A percentile compares a stretch with the other conserved stretches of the same genome.
Evolutionary conservation across 495 filamentous ascomycete genomes (phyloP).

Genomic region (Aspergillus saccharolyticus): DNA sequence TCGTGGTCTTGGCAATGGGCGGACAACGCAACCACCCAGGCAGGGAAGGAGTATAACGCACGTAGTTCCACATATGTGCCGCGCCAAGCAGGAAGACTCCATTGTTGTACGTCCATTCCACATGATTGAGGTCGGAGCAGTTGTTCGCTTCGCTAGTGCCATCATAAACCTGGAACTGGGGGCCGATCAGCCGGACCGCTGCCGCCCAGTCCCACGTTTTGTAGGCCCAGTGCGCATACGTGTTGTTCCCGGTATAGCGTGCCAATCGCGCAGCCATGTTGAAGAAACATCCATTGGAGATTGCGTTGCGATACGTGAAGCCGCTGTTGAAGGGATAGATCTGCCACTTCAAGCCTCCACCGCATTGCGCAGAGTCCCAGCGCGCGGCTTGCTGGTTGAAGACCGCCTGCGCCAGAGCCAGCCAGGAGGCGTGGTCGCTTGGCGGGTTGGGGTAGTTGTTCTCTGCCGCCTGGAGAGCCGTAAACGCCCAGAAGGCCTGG

Average conservation of each 20-base stretch:
- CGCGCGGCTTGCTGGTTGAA: constrained; percentile 64
- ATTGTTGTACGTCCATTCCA: constrained; percentile 62
- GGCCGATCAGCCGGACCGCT: constrained; percentile 51
- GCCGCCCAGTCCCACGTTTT: constrained; percentile 66
- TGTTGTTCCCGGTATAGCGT: constrained; percentile 65
- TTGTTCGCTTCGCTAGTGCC: constrained; percentile 45
- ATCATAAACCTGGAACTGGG: constrained; percentile 55
- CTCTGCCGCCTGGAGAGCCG: constrained; percentile 73
- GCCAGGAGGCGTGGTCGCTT: constrained; percentile 56
- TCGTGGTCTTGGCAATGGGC: neutral
- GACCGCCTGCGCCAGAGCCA: constrained; percentile 66
- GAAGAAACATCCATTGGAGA: constrained; percentile 72
- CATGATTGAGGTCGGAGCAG: constrained; percentile 48
- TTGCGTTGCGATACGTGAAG: constrained; percentile 71
- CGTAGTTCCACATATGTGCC: constrained; percentile 69
- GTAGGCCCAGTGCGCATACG: constrained; percentile 67
- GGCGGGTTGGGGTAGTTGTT: constrained; percentile 55
- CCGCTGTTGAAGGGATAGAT: constrained; percentile 69
- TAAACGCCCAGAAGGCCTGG: constrained; percentile 76
- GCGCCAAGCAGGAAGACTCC: constrained; percentile 61
- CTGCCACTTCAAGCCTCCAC: constrained; percentile 74
- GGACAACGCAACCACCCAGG: too few species aligned
- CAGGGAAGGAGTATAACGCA: constrained; percentile 27
- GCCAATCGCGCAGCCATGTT: constrained; percentile 69
- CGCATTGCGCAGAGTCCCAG: constrained; percentile 63